phyloP scores from a whole-genome alignment of 1,139 yeast genomes.

The Magnusiomyces tetraspermus region DNA sequence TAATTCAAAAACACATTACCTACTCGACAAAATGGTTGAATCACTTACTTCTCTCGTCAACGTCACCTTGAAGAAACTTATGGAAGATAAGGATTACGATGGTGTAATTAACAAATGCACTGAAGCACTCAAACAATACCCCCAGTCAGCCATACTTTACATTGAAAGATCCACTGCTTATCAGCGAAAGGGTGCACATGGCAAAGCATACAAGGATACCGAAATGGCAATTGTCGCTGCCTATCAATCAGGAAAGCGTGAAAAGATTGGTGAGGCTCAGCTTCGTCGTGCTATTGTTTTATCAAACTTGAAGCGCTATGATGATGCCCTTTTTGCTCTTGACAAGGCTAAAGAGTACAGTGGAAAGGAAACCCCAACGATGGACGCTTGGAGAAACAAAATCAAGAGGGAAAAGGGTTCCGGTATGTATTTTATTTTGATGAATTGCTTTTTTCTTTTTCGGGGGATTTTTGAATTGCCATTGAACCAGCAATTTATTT shows the following conservation, averaged over 20 bases:
- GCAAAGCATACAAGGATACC: conserved; percentile 45
- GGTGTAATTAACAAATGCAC: conserved; percentile 1
- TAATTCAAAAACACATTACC: too few relatives aligned
- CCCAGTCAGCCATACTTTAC: not conserved
- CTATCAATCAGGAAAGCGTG: conserved; percentile 40
- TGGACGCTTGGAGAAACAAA: conserved; percentile 21
- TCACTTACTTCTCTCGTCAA: not conserved
- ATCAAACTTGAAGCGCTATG: conserved; percentile 68
- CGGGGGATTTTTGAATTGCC: not conserved
- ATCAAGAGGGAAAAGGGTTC: conserved; percentile 3
- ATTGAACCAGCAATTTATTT: too few relatives aligned
- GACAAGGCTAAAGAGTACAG: conserved; percentile 44
- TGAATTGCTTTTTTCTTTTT: not conserved
- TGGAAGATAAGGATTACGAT: conserved; percentile 1
- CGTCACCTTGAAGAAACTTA: not conserved
- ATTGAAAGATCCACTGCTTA: conserved; percentile 40
- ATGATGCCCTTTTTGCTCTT: conserved; percentile 59
- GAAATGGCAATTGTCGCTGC: conserved; percentile 51
- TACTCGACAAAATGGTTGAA: not conserved
- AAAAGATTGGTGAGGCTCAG: conserved; percentile 49
- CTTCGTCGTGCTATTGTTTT: conserved; percentile 40
- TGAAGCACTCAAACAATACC: conserved; percentile 1
- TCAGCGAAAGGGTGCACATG: conserved; percentile 44
- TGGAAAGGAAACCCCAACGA: conserved; percentile 16
- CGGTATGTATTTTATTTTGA: not conserved